Base-by-base conservation (phyloP, 2,329 filamentous ascomycete species). In the Ophiostoma sp. region DNA sequence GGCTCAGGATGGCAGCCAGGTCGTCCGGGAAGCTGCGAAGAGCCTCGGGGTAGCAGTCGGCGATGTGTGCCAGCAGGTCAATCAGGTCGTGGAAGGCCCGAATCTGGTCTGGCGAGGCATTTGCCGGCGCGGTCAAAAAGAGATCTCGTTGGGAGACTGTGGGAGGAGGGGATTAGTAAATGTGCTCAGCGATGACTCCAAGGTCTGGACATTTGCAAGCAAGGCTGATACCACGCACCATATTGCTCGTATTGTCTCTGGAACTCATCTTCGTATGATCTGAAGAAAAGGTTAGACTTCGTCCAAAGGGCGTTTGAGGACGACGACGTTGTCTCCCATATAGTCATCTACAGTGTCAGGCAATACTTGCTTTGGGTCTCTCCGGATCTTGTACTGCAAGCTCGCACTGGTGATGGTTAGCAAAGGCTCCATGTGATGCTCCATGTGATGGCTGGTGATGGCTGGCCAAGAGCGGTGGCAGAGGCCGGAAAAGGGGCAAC, bases 1-100 rank as follows among this genome's bases (percentile, higher is more conserved):
- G 86, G 66, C 89, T 89, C 64, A 99, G 84, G 74, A 99, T 92
- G 42, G 90, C 87, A 79, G 94, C 94, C 68, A 99, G 86, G 76
- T 97, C 93, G 57, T 91, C 87, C 28, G 94, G 89, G 77, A 98
- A 98, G 11, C 87, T 85, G 70, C 86, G 86, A 1, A 94, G 95
- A 75, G 95, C 88, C 74, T 92, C 89, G 69, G 93, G 94, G 82
- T 97, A 99, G 84, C 94, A 97, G 80, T 98, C 95, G 80, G 95
- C 92, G 75, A 97, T 92, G 83, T 99, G 96, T 25, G 95, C 91
- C 78, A 98, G 91, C 78, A 99, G 93, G 79, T 98, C 95, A 78
- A 99, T 92, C 77, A 97, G 88, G 79, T 98, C 95, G 78, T 93
- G 91, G 78, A 99, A 92, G 15, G 93, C 94, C 72, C 96, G 90